Percentiles rank a stretch among this genome's conserved stretches.
These are phyloP conservation scores for Talaromyces sp. DNA, from an alignment of 2,329 filamentous ascomycete species.

Conservation along the genomic window DNA sequence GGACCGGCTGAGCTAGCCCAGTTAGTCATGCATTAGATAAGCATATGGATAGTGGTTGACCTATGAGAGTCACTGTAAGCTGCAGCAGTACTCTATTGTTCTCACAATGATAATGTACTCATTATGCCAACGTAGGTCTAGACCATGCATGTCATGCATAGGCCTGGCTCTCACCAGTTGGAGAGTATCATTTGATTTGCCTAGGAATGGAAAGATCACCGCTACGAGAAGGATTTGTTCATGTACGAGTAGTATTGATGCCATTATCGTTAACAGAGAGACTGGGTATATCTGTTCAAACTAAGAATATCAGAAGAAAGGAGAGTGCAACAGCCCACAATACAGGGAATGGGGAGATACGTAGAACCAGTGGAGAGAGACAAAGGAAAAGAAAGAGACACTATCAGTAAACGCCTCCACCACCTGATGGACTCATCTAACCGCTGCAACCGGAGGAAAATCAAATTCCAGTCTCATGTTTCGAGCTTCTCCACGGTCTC, in stretches of 20 bases:
- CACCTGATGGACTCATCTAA: slow-evolving; percentile 3
- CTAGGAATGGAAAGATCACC: neutral
- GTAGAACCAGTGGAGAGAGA: neutral
- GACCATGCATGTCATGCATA: neutral
- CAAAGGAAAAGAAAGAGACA: neutral
- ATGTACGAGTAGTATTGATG: neutral
- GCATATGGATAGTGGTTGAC: neutral
- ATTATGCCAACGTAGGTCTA: neutral
- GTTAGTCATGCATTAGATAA: neutral
- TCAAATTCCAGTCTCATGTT: slow-evolving; percentile 3
- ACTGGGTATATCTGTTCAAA: slow-evolving; percentile 15
- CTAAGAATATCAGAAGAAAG: slow-evolving; percentile 5
- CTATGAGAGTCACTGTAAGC: neutral
- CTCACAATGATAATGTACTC: neutral
- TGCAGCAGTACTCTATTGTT: neutral
- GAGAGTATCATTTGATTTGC: neutral
- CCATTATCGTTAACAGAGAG: slow-evolving; percentile 16
- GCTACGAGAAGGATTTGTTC: neutral
- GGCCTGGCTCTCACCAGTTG: neutral
- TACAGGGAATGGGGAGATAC: neutral
- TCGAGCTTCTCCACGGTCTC: neutral
- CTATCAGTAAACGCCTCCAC: slow-evolving; percentile 12
- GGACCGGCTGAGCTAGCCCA: neutral
- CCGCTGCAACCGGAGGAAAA: neutral
- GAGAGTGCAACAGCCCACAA: slow-evolving; percentile 12